These are phyloP conservation scores for Colletotrichum zoysiae DNA, from an alignment of 2,329 filamentous ascomycete species.

Conservation along the genomic window DNA sequence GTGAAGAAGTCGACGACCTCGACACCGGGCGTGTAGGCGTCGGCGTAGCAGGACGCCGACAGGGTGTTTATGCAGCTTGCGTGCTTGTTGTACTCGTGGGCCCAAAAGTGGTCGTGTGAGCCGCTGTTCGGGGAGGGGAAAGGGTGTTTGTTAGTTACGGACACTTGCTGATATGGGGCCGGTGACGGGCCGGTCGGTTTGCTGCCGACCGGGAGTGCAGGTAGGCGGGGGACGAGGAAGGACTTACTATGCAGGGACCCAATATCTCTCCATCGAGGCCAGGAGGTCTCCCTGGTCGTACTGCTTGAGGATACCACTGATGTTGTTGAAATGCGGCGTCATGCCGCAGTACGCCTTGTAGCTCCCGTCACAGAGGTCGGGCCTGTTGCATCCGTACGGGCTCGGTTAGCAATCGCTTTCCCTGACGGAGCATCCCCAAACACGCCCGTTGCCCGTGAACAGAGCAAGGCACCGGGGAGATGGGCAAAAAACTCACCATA, in stretches of 20 bases:
- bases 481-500: slow-evolving; percentile 51
- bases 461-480: neutral
- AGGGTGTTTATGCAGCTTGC: slow-evolving; percentile 80
- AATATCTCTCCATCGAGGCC: slow-evolving; percentile 58
- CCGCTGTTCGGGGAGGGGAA: slow-evolving; percentile 46
- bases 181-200: neutral
- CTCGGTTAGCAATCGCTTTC: neutral
- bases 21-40: slow-evolving; percentile 59
- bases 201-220: neutral
- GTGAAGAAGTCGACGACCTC: slow-evolving; percentile 61
- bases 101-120: slow-evolving; percentile 67
- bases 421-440: neutral
- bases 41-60: slow-evolving; percentile 71
- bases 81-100: slow-evolving; percentile 79
- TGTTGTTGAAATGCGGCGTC: slow-evolving; percentile 57
- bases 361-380: slow-evolving; percentile 59
- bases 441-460: neutral
- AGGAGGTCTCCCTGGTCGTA: slow-evolving; percentile 56
- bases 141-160: slow-evolving; percentile 15
- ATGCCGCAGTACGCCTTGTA: slow-evolving; percentile 59
- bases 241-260: slow-evolving; percentile 55
- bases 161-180: neutral
- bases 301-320: slow-evolving; percentile 55
- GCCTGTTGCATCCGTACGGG: slow-evolving; percentile 47
- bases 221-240: slow-evolving; percentile 16